Conservation (phyloP, 495 filamentous ascomycete species). For the Corynascus novoguineensis region DNA sequence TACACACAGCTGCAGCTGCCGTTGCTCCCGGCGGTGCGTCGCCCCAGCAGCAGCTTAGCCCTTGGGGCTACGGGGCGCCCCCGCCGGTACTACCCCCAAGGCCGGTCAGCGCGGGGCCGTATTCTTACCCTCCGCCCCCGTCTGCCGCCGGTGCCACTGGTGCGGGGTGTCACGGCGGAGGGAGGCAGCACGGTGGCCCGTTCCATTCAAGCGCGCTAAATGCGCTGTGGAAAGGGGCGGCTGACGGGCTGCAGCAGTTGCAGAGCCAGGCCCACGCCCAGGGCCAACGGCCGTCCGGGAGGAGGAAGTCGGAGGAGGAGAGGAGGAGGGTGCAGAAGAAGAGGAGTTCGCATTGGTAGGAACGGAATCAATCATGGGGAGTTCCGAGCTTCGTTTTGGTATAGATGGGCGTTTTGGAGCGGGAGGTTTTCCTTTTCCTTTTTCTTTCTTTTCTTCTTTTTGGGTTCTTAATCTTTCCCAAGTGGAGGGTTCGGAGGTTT, state of each 20-base stretch:
- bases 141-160: background rate
- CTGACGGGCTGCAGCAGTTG: constrained; percentile 11
- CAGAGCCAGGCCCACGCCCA: constrained; percentile 4
- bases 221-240: constrained; percentile 27
- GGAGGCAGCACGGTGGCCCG: constrained; percentile 23
- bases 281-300: constrained; percentile 12
- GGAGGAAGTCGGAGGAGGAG: constrained; percentile 27
- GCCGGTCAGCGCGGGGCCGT: constrained; percentile 41
- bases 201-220: constrained; percentile 25
- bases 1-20: background rate
- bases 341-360: constrained; percentile 39
- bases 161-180: background rate
- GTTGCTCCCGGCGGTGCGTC: background rate
- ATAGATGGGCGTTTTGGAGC: background rate
- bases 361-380: no score
- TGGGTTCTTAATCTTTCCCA: no score
- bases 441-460: no score
- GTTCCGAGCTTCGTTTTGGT: background rate
- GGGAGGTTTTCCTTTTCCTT: background rate
- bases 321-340: constrained; percentile 40
- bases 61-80: background rate
- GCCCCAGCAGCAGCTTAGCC: constrained; percentile 8
- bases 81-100: constrained; percentile 34
- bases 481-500: no score
- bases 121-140: background rate